phyloP scores from a whole-genome alignment of 371 early-diverging fungal genomes.

The Mortierella sp. region DNA sequence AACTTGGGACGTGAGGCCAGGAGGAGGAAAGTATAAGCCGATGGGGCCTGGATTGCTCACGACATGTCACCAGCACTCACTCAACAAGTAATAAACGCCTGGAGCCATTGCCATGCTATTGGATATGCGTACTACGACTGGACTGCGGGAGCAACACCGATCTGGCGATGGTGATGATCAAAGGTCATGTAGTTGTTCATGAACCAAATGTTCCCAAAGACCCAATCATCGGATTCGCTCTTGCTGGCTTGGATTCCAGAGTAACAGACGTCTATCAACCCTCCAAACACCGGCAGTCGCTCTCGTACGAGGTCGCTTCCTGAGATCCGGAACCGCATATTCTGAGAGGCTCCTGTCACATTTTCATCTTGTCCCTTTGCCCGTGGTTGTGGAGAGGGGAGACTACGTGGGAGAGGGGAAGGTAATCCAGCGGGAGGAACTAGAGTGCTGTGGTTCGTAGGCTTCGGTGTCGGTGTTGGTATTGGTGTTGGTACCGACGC shows the following conservation, averaged over 20 bases:
- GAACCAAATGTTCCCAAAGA: constrained; percentile 27
- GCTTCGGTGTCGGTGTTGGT: no score
- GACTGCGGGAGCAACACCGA: constrained; percentile 19
- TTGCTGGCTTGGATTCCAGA: constrained; percentile 28
- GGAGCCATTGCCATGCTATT: no score
- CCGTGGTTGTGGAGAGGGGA: neutral
- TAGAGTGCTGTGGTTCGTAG: neutral
- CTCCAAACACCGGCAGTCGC: constrained; percentile 18
- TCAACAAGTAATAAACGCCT: no score
- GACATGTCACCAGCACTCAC: neutral
- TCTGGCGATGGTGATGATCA: constrained; percentile 15
- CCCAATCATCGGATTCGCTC: constrained; percentile 31
- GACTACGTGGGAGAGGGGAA: neutral
- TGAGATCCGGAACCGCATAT: constrained; percentile 9
- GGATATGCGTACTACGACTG: constrained; percentile 10
- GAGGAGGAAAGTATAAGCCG: constrained; percentile 40
- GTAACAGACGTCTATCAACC: constrained; percentile 6
- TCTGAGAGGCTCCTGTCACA: neutral
- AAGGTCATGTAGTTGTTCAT: constrained; percentile 30
- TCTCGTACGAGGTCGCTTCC: constrained; percentile 25
- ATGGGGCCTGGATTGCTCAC: neutral
- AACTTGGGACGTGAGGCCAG: constrained; percentile 40
- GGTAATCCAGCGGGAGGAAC: no score
- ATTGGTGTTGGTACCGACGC: no score
- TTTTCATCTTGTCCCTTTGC: neutral